Percentiles rank a stretch among this genome's conserved stretches.
phyloP scores from a whole-genome alignment of 768 basidiomycete genomes.

The Wakefieldia striispora region DNA sequence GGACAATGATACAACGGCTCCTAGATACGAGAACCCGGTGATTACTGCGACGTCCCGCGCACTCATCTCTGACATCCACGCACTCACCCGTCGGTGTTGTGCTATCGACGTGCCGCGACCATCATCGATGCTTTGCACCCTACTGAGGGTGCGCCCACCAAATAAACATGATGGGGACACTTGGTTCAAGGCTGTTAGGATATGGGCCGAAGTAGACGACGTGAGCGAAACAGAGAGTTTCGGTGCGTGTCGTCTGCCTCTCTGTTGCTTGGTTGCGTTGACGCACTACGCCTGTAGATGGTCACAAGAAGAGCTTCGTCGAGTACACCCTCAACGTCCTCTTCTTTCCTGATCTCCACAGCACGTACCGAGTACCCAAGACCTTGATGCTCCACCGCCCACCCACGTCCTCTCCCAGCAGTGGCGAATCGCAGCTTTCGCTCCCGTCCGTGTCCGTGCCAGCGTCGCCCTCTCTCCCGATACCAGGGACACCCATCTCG shows the following conservation, averaged over 20 bases:
- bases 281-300: constrained; percentile 45
- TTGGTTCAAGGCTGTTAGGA: constrained; percentile 61
- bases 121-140: constrained; percentile 52
- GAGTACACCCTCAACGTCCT: constrained; percentile 80
- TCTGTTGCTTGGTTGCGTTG: background rate
- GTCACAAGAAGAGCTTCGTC: constrained; percentile 68
- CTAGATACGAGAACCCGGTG: constrained; percentile 77
- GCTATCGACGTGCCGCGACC: constrained; percentile 69
- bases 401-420: constrained; percentile 27
- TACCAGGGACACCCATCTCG: constrained; percentile 57
- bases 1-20: constrained; percentile 7
- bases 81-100: constrained; percentile 57
- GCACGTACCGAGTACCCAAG: constrained; percentile 39
- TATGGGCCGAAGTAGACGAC: constrained; percentile 76
- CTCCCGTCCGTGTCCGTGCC: constrained; percentile 19
- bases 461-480: constrained; percentile 46
- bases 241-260: constrained; percentile 42
- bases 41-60: constrained; percentile 72
- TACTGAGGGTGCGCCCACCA: constrained; percentile 43
- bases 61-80: constrained; percentile 69
- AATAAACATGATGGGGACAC: constrained; percentile 31
- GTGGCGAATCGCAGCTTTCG: constrained; percentile 24
- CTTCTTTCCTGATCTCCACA: constrained; percentile 70
- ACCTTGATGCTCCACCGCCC: constrained; percentile 36
- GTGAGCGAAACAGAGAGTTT: constrained; percentile 78